Evolutionary conservation across 192 early-diverging fungal genomes (phyloP), one percentile per base, ranked within the genome.

Genomic region (Coemansia sp.): DNA sequence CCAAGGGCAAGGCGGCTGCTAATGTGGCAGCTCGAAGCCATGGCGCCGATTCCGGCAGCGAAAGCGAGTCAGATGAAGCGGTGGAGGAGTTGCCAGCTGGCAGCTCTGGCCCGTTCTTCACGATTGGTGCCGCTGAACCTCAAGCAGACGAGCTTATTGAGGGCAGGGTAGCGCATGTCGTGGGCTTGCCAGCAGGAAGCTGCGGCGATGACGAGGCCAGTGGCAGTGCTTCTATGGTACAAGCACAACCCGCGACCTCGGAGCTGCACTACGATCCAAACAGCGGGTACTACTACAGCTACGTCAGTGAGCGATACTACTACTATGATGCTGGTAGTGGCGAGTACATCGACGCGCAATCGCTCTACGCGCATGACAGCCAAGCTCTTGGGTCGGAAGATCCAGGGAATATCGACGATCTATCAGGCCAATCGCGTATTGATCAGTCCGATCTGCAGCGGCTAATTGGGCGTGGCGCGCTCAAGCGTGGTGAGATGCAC

Each of bases 201-300:
- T 9, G 40, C 22, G 11, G 29, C 24, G 29, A 56, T 29, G 24
- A 32, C 10, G 59, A 6, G 20, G 8, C 3, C 41, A 2, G 25
- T 10, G 12, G n/a, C 20, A 20, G 32, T 7, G 32, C 32, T 35
- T 7, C 32, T 35, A 2, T 35, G 32, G 32, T 2, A 27, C 54
- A 41, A 22, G n/a, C 58, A 66, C 54, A 60, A 4, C 37, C 35
- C 11, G n/a, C 20, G 19, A 32, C 37, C 7, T 10, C 59, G 12
- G 57, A 68, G 24, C 31, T 82, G 53, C 40, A 67, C 40, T 82
- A 82, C 25, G 79, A 82, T 56, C 73, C 74, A 32, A 65, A 49
- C 29, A 76, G 70, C 49, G 79, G 79, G 14, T 82, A 82, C 27
- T 82, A 82, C 39, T 82, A 76, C 53, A 74, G 70, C 54, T 43